Conservation (phyloP, 345 rosid genomes). For the Populus nigra region DNA sequence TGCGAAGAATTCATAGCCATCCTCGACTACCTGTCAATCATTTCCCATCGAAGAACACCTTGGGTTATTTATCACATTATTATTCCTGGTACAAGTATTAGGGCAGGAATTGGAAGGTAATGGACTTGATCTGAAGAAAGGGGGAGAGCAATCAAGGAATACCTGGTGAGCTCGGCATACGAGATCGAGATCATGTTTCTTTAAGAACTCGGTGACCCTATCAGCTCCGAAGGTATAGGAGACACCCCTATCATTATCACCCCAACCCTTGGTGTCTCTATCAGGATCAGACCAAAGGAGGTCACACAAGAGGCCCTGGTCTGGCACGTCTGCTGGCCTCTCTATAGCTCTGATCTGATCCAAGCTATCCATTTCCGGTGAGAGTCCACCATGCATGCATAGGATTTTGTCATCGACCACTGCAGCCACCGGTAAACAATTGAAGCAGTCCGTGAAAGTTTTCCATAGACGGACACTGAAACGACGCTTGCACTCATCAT, state of each 20-base stretch:
- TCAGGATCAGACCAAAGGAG: conserved; percentile 29
- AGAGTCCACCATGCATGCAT: conserved; percentile 26
- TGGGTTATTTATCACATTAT: not conserved
- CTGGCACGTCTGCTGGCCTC: conserved; percentile 24
- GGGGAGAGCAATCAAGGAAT: not conserved
- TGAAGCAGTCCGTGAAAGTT: conserved; percentile 21
- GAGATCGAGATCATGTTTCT: conserved; percentile 26
- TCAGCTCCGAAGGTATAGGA: conserved; percentile 26
- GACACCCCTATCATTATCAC: conserved; percentile 26
- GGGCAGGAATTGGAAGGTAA: not conserved
- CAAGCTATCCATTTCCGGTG: conserved; percentile 20
- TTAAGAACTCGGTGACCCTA: conserved; percentile 13
- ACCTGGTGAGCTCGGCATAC: conserved; percentile 28
- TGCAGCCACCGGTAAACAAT: conserved; percentile 24
- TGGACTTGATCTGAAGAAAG: not conserved
- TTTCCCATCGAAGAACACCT: not conserved
- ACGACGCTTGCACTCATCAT: conserved; percentile 26
- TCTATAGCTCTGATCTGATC: conserved; percentile 22
- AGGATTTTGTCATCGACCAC: conserved; percentile 22
- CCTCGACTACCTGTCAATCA: conserved; percentile 13
- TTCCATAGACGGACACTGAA: conserved; percentile 26
- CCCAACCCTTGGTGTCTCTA: conserved; percentile 17
- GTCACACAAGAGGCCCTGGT: conserved; percentile 23
- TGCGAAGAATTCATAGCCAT: conserved; percentile 28
- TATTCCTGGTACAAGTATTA: not conserved